Conservation (phyloP, 192 early-diverging fungal species). For the Coemansia sp. region DNA sequence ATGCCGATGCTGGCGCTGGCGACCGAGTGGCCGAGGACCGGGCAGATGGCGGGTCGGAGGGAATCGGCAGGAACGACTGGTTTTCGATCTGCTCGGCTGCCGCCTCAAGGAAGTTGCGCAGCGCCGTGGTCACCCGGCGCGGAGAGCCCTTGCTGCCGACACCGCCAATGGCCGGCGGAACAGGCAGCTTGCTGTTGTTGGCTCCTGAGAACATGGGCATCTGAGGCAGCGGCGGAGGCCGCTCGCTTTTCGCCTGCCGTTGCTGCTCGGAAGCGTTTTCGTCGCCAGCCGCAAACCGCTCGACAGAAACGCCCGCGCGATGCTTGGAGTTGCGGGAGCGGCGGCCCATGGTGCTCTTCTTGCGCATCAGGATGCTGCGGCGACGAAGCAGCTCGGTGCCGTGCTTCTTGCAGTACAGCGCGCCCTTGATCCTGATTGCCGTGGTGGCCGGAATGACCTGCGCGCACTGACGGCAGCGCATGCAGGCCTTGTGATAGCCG, state of each 20-base stretch:
- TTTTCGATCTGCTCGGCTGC: conserved; percentile 54
- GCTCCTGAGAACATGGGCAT: conserved; percentile 36
- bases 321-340: conserved; percentile 41
- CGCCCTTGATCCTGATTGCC: conserved; percentile 51
- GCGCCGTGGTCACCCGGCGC: conserved; percentile 35
- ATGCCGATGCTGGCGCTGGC: background rate
- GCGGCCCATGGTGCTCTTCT: conserved; percentile 54
- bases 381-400: conserved; percentile 50
- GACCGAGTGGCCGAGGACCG: background rate
- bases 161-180: conserved; percentile 3
- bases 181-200: conserved; percentile 7
- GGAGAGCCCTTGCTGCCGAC: conserved; percentile 10
- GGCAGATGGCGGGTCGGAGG: conserved; percentile 13
- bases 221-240: conserved; percentile 28
- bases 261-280: background rate
- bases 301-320: conserved; percentile 29
- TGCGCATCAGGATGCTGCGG: conserved; percentile 57
- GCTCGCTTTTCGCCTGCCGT: background rate
- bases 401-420: conserved; percentile 55
- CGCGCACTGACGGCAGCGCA: conserved; percentile 53
- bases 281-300: conserved; percentile 12
- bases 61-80: conserved; percentile 26
- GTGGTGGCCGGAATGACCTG: conserved; percentile 34
- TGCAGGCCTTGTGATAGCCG: conserved; percentile 55
- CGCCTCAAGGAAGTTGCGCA: conserved; percentile 51